phyloP scores from a whole-genome alignment of 345 rosid genomes.

The Eutrema yunnanense region DNA sequence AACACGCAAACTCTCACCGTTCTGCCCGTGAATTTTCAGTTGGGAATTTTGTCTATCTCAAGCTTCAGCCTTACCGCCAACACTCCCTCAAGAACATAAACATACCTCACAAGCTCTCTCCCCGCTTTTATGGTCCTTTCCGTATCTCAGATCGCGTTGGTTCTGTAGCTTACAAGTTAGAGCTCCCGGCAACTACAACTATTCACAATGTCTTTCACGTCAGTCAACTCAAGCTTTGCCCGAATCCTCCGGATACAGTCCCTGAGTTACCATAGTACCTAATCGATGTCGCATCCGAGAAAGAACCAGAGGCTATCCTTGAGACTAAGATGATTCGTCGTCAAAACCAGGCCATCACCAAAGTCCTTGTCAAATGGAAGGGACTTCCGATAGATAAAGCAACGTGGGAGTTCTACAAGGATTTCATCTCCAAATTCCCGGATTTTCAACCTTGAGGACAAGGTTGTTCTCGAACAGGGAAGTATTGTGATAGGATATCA shows the following conservation, averaged over 20 bases:
- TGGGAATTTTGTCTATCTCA: neutral
- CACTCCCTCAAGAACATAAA: neutral
- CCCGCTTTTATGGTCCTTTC: neutral
- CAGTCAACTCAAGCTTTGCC: neutral
- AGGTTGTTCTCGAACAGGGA: no score
- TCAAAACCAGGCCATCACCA: no score
- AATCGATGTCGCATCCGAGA: rapidly evolving
- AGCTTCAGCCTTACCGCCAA: neutral
- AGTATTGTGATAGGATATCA: no score
- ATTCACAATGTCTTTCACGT: neutral
- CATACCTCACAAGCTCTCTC: neutral
- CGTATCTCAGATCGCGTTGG: rapidly evolving
- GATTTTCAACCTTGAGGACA: no score
- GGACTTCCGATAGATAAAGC: no score
- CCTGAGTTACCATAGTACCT: rapidly evolving
- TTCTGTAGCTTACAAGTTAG: rapidly evolving
- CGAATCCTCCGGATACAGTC: rapidly evolving
- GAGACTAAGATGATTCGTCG: no score
- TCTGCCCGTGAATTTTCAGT: rapidly evolving
- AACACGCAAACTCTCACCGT: rapidly evolving
- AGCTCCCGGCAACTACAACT: rapidly evolving
- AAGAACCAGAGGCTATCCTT: neutral
- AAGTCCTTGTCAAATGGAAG: no score
- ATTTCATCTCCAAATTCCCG: no score
- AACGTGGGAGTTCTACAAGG: no score